Percentiles rank a stretch among this genome's conserved stretches.
Evolutionary conservation across 2,329 filamentous ascomycete genomes (phyloP).

Genomic region (Penicillium sp.): DNA sequence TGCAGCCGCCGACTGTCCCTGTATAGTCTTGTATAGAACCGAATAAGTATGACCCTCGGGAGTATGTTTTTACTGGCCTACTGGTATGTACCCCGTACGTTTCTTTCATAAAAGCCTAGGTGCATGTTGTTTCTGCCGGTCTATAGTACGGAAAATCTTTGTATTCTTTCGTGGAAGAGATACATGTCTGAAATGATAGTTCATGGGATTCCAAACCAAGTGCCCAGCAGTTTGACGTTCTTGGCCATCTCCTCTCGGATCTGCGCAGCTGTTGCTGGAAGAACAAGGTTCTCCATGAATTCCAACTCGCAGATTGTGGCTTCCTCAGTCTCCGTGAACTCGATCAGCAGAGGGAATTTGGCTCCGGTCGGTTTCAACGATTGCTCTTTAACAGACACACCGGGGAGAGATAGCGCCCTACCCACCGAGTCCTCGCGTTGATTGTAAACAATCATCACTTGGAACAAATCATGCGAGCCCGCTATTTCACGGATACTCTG

Average conservation of each 20-base stretch:
- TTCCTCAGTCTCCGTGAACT: neutral
- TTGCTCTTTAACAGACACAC: neutral
- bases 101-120: no score
- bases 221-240: neutral
- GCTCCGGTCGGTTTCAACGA: neutral
- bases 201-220: neutral
- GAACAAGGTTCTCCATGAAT: neutral
- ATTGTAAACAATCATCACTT: neutral
- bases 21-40: slow-evolving; percentile 21
- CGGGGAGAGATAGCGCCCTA: neutral
- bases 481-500: neutral
- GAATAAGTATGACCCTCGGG: neutral
- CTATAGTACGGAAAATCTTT: no score
- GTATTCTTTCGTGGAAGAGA: no score
- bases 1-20: slow-evolving; percentile 43
- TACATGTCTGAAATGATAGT: no score
- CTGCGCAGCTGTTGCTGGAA: neutral
- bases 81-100: no score
- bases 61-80: no score
- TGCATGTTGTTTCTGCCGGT: no score
- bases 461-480: neutral
- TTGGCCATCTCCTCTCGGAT: neutral
- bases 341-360: neutral
- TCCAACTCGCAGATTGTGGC: neutral
- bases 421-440: neutral